Evolutionary conservation across 2,329 filamentous ascomycete genomes (phyloP).

Genomic region (Lachnellula hyalina): DNA sequence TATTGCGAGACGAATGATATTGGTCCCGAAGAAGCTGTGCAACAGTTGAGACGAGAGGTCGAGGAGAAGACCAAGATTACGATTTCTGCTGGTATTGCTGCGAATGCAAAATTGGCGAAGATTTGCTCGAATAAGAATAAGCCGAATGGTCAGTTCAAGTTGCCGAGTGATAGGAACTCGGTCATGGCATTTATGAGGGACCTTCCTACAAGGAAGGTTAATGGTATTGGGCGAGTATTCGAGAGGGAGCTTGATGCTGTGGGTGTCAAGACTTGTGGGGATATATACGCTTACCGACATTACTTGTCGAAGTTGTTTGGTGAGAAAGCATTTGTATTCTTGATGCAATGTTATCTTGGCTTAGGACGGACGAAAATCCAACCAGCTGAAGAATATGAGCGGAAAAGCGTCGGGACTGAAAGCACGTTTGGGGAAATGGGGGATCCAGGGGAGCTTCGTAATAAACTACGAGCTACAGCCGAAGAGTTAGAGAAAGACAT

Average conservation of each 20-base stretch:
- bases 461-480: slow-evolving; percentile 75
- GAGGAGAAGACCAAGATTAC: slow-evolving; percentile 74
- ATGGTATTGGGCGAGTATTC: slow-evolving; percentile 89
- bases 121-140: slow-evolving; percentile 96
- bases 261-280: slow-evolving; percentile 81
- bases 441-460: slow-evolving; percentile 60
- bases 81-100: slow-evolving; percentile 88
- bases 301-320: slow-evolving; percentile 76
- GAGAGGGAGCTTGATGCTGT: slow-evolving; percentile 86
- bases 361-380: slow-evolving; percentile 80
- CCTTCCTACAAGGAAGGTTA: slow-evolving; percentile 83
- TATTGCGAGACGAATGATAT: slow-evolving; percentile 70
- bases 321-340: slow-evolving; percentile 83
- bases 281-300: slow-evolving; percentile 73
- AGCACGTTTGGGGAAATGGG: slow-evolving; percentile 81
- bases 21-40: slow-evolving; percentile 66
- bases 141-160: slow-evolving; percentile 82
- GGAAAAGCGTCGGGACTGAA: slow-evolving; percentile 92
- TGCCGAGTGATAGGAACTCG: slow-evolving; percentile 64
- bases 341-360: slow-evolving; percentile 79
- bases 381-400: slow-evolving; percentile 81
- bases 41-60: slow-evolving; percentile 72
- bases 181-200: slow-evolving; percentile 84
- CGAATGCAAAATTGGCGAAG: slow-evolving; percentile 90
- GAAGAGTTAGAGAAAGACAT: slow-evolving; percentile 86